Evolutionary conservation across 2,329 filamentous ascomycete species (phyloP).

Genomic region (Esteya vermicola): DNA sequence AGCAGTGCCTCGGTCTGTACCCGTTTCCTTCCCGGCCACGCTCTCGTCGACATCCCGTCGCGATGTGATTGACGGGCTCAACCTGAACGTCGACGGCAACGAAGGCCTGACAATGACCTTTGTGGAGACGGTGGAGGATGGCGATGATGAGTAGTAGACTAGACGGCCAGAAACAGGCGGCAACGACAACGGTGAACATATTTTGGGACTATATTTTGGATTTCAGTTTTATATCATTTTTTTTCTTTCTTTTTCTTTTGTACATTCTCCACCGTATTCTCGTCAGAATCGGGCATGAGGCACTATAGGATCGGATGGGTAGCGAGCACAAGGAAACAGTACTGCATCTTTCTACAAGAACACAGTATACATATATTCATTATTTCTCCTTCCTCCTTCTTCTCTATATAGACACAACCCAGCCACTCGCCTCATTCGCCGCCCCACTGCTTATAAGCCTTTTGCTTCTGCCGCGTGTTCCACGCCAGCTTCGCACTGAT

Average conservation of each 20-base stretch:
- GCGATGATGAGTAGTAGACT: conserved; percentile 1
- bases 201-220: too few relatives aligned
- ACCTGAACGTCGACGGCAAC: conserved; percentile 27
- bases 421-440: not conserved
- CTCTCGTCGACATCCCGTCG: conserved; percentile 7
- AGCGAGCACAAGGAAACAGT: not conserved
- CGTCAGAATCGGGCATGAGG: too few relatives aligned
- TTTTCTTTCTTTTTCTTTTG: not conserved
- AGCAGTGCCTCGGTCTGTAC: not conserved
- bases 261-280: not conserved
- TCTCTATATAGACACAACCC: not conserved
- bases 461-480: conserved; percentile 70
- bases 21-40: conserved; percentile 1
- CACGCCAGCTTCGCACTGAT: conserved; percentile 67
- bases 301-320: not conserved
- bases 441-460: conserved; percentile 39
- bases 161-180: not conserved
- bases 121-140: conserved; percentile 23
- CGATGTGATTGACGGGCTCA: conserved; percentile 25
- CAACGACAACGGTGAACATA: not conserved
- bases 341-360: too few relatives aligned
- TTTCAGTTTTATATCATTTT: not conserved
- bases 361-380: not conserved
- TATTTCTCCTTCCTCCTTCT: conserved; percentile 1
- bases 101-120: conserved; percentile 33